Conservation (phyloP, 2,329 filamentous ascomycete species). For the Thielaviopsis populi region DNA sequence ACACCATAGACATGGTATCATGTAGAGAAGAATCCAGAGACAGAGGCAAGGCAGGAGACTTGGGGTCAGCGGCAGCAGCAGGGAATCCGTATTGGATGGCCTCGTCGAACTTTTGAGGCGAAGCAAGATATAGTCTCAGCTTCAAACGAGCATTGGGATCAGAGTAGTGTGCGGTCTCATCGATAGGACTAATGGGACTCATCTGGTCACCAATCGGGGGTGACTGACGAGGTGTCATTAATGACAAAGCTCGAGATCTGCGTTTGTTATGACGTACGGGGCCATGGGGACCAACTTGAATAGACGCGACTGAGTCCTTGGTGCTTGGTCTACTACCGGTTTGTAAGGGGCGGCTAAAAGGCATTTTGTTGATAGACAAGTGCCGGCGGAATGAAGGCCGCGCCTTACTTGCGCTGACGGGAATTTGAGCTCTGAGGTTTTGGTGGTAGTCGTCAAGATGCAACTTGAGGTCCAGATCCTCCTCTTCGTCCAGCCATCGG, state of each 20-base stretch:
- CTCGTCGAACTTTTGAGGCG: slow-evolving; percentile 90
- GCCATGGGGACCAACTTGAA: slow-evolving; percentile 22
- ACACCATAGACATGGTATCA: slow-evolving; percentile 10
- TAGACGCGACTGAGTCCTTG: slow-evolving; percentile 26
- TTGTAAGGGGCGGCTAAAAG: slow-evolving; percentile 41
- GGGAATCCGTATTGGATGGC: slow-evolving; percentile 89
- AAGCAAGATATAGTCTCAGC: slow-evolving; percentile 70
- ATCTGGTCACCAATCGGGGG: slow-evolving; percentile 7
- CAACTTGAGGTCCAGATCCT: slow-evolving; percentile 52
- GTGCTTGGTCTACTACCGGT: slow-evolving; percentile 34
- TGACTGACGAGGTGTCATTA: slow-evolving; percentile 32
- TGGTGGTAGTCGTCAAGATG: slow-evolving; percentile 56
- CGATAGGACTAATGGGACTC: slow-evolving; percentile 31
- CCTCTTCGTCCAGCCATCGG: slow-evolving; percentile 58
- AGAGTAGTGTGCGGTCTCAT: slow-evolving; percentile 72
- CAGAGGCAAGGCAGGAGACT: slow-evolving; percentile 17
- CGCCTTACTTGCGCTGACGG: slow-evolving; percentile 30
- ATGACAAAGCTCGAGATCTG: slow-evolving; percentile 40
- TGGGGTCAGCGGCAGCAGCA: slow-evolving; percentile 28
- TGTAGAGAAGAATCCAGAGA: slow-evolving; percentile 3
- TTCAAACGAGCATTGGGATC: slow-evolving; percentile 80
- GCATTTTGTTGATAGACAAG: slow-evolving; percentile 53
- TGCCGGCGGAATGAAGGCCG: slow-evolving; percentile 53
- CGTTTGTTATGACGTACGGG: slow-evolving; percentile 28
- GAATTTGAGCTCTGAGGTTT: slow-evolving; percentile 39